Base-by-base conservation (phyloP, 345 rosid species). In the Viola odorata region DNA sequence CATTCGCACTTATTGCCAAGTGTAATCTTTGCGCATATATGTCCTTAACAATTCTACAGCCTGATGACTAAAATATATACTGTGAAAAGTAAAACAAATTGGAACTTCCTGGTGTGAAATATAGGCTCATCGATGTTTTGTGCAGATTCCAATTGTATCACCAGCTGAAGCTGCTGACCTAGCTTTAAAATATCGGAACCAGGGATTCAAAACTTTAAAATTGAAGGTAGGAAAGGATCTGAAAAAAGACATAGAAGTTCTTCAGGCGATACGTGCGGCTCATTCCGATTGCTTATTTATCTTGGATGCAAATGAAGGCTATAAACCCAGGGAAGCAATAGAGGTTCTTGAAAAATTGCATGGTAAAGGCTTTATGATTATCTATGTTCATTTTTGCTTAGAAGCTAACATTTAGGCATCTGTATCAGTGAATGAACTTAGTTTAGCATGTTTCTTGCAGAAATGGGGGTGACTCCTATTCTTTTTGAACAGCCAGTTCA, bases 271-370 rank as follows among this genome's bases (percentile, higher is more conserved):
- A 77, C 88, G 91, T 39, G 80, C 38, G 7, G 96, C 66, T 38
- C 88, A 85, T 58, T 91, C 97, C 52, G 66, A 77, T 69, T 89
- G 91, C 71, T 83, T 76, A 15, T 89, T 89, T 72, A 87, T 92
- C 67, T 72, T 92, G 82, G 98, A 92, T 73, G 98, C 98, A 62
- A 92, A 92, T 63, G 97, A 92, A 75, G 98, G 98, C 38, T 92
- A 89, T 70, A 81, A 63, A 44, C 69, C 87, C 6, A 68, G 81
- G 56, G 96, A 87, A 76, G 96, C 97, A 65, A 75, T 94, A 70
- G 77, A 80, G 75, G 95, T 87, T 77, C 89, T 94, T 47, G 79
- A 87, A 65, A 84, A 66, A 59, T 79, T 92, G 69, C 81, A 84
- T 63, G 90, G 94, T 89, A 83, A 58, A 38, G 41, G 57, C 64